phyloP scores from a whole-genome alignment of 2,329 filamentous ascomycete genomes.

The Helminthosporium solani region DNA sequence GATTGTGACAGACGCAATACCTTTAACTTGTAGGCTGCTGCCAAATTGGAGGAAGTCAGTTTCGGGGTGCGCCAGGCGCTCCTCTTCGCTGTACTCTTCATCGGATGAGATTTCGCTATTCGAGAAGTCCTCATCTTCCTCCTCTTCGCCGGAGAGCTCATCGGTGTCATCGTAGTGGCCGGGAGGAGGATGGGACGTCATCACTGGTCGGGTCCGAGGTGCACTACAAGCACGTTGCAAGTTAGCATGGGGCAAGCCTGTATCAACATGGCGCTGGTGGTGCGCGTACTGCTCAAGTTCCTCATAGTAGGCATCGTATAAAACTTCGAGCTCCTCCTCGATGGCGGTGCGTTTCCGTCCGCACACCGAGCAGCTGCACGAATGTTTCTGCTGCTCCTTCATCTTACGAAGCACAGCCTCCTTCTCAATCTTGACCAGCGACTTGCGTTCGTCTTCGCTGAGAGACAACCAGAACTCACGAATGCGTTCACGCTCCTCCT shows the following conservation, averaged over 20 bases:
- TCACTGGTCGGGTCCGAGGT: conserved; percentile 61
- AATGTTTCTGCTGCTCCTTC: conserved; percentile 99
- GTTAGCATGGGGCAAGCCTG: conserved; percentile 66
- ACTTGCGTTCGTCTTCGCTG: conserved; percentile 91
- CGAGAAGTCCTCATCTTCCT: conserved; percentile 54
- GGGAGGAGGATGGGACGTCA: conserved; percentile 66
- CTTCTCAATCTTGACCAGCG: conserved; percentile 96
- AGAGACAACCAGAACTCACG: conserved; percentile 97
- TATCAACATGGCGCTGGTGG: conserved; percentile 70
- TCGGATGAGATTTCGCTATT: conserved; percentile 64
- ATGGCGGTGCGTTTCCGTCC: conserved; percentile 95
- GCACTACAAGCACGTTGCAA: conserved; percentile 55
- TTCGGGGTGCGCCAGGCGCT: conserved; percentile 65
- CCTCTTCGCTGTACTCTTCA: conserved; percentile 66
- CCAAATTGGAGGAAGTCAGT: conserved; percentile 96
- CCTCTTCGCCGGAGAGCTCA: conserved; percentile 57
- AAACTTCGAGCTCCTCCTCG: conserved; percentile 93
- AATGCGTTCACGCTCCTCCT: conserved; percentile 93
- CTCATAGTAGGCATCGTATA: conserved; percentile 98
- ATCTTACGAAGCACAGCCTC: conserved; percentile 97
- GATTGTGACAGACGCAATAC: conserved; percentile 44
- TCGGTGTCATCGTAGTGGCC: conserved; percentile 59
- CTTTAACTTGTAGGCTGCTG: conserved; percentile 93
- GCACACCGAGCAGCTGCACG: conserved; percentile 96
- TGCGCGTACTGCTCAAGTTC: conserved; percentile 98